Evolutionary conservation across 2,329 filamentous ascomycete genomes (phyloP), one percentile per base, ranked within the genome.

Genomic region (Cladosporium colombiae): DNA sequence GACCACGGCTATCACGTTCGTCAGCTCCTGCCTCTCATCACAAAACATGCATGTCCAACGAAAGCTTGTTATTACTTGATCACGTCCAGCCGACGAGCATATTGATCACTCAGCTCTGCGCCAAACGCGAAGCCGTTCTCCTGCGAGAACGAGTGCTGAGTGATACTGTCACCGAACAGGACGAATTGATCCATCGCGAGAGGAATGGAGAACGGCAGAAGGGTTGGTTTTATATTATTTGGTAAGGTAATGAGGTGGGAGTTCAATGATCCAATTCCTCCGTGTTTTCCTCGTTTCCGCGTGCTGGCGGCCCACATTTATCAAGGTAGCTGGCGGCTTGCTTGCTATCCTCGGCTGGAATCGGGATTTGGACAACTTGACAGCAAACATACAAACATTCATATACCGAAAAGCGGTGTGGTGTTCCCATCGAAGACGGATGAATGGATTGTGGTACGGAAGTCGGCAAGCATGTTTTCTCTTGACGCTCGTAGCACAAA

Each of bases 131-230:
- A 94, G 18, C 90, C 91, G 65, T 66, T 66, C 13, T 84, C 78
- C 58, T 88, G 81, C 40, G 84, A 82, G 69, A 85, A 85, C 1
- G 88, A 85, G 50, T 84, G 82, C 74, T 98, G 88, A 58, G 94
- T 89, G 68, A 98, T 89, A 35, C 92, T 96, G 80, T 98, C 95
- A 64, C 94, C 94, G 68, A 98, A 91, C 27, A 98, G 86, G 68
- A 98, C 82, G 71, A 84, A 80, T 67, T 82, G 79, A 44, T 81
- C 77, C 91, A 76, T 89, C 46, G 46, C n/a, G 27, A 33, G 25
- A 3, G 7, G 18, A 40, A 33, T 14, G 13, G 61, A 35, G 16
- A 37, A 14, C 5, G 50, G 50, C 23, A 56, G 13, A 46, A 7
- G 14, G 33, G 16, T 31, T 31, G 21, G 44, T 18, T 21, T 55